phyloP scores from a whole-genome alignment of 352 stramenopile species.

The Phytophthora pisi region DNA sequence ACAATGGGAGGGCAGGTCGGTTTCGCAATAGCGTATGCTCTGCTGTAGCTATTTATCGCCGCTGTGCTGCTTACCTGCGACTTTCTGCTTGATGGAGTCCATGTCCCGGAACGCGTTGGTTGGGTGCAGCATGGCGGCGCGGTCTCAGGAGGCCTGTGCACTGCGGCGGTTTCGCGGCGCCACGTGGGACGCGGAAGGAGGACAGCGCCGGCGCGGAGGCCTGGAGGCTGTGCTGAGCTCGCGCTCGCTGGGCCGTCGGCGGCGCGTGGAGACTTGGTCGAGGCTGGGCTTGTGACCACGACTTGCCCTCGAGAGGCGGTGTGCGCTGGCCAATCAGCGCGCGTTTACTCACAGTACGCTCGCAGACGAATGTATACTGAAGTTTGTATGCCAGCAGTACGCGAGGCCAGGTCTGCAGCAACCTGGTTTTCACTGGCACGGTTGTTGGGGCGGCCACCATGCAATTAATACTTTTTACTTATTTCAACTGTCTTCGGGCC shows the following conservation, averaged over 20 bases:
- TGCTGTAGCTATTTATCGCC: neutral
- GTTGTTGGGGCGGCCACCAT: too few species aligned
- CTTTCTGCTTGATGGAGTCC: conserved; percentile 58
- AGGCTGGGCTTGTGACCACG: conserved; percentile 1
- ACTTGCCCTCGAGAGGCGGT: conserved; percentile 1
- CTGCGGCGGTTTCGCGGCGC: conserved; percentile 15
- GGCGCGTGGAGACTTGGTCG: conserved; percentile 18
- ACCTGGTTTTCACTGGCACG: conserved; percentile 11
- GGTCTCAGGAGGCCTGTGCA: neutral
- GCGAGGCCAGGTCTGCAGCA: conserved; percentile 18
- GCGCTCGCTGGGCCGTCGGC: conserved; percentile 25
- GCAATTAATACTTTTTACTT: too few species aligned
- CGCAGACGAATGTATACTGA: conserved; percentile 24
- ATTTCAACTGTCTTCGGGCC: too few species aligned
- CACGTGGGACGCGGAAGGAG: neutral
- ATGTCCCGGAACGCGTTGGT: conserved; percentile 66
- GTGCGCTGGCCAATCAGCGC: conserved; percentile 29
- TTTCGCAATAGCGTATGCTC: neutral
- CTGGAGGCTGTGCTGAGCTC: conserved; percentile 38
- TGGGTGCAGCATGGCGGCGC: conserved; percentile 48
- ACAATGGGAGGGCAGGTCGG: neutral
- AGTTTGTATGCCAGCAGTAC: conserved; percentile 20
- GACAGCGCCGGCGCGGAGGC: conserved; percentile 20
- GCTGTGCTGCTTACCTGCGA: conserved; percentile 37
- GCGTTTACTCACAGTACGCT: conserved; percentile 9